Evolutionary conservation across 2,329 filamentous ascomycete genomes (phyloP), one percentile per base, ranked within the genome.

Genomic region (Salinomyces thailandicus): DNA sequence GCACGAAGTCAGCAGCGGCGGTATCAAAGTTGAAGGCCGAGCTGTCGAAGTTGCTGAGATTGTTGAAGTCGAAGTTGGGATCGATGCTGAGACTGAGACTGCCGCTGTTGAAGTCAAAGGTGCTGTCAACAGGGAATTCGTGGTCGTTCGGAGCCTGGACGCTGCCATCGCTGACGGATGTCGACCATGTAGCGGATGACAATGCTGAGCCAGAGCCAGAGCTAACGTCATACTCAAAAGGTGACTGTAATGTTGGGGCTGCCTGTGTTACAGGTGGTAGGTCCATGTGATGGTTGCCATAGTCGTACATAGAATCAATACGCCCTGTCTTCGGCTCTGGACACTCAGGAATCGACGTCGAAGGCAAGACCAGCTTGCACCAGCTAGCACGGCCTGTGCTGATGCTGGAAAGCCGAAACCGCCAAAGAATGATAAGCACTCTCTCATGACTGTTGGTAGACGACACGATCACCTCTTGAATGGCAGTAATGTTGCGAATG

Each of bases 61-160:
- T 43, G 33, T 39, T 45, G 27, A 48, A 39, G 38, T 51, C 41
- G 19, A 43, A 42, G 27, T 35, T 43, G 5, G 44, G 43, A 35
- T 64, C 60, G 35, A 64, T 62, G 9, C 54, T 53, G 29, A 64
- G 55, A 36, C 57, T 54, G 37, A 66, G 62, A 26, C 60, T 58
- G 9, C 60, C 59, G 33, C 51, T 55, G 14, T 45, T 49, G 50
- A 66, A 64, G 43, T 65, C 60, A 43, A 63, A 60, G 9, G 53
- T 51, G 37, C 62, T 62, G 14, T 55, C 46, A 18, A 55, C 30
- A 4, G 36, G 35, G 6, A 47, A 38, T 31, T 48, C 43, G 13
- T 40, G 34, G 22, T 39, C 39, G 31, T 38, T 42, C 12, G 39
- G 45, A 16, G 38, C 43, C 18, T 14, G 38, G 30, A 36, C 32